These are phyloP conservation scores for Chaetomiaceae sp. DNA, from an alignment of 2,329 filamentous ascomycete genomes.

Conservation along the genomic window DNA sequence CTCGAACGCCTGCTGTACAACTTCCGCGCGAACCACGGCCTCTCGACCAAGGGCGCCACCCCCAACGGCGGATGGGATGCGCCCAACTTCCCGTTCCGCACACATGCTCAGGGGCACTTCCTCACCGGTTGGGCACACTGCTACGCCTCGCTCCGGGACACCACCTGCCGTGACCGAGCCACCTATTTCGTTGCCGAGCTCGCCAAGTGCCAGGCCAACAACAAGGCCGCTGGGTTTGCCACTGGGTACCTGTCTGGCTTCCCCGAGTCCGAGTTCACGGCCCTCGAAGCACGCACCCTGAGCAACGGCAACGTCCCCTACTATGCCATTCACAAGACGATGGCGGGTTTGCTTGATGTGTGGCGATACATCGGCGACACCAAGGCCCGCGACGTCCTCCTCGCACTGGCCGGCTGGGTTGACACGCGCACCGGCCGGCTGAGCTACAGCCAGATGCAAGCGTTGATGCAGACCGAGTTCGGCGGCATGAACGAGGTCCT, in stretches of 20 bases:
- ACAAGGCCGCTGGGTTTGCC: conserved; percentile 40
- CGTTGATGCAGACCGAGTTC: conserved; percentile 45
- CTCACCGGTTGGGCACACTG: conserved; percentile 43
- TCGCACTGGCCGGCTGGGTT: conserved; percentile 45
- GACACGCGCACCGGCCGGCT: conserved; percentile 42
- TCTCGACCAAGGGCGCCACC: conserved; percentile 43
- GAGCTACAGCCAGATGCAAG: conserved; percentile 43
- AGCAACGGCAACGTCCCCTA: conserved; percentile 49
- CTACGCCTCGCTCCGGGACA: conserved; percentile 32
- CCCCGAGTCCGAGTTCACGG: conserved; percentile 46
- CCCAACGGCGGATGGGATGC: conserved; percentile 51
- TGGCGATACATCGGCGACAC: conserved; percentile 42
- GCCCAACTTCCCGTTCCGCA: conserved; percentile 49
- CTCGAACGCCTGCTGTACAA: conserved; percentile 45
- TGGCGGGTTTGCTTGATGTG: conserved; percentile 48
- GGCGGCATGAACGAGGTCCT: conserved; percentile 52
- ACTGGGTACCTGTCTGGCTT: conserved; percentile 48
- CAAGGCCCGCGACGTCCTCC: conserved; percentile 40
- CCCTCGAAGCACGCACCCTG: conserved; percentile 41
- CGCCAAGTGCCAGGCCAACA: conserved; percentile 49
- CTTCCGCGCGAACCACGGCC: conserved; percentile 43
- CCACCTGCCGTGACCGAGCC: conserved; percentile 42
- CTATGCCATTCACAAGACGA: conserved; percentile 51
- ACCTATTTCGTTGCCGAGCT: conserved; percentile 43
- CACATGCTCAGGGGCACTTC: conserved; percentile 48